Evolutionary conservation across 148 eudicot species (phyloP), one percentile per base, ranked within the genome.

Genomic region (Salicornia ramosissima): DNA sequence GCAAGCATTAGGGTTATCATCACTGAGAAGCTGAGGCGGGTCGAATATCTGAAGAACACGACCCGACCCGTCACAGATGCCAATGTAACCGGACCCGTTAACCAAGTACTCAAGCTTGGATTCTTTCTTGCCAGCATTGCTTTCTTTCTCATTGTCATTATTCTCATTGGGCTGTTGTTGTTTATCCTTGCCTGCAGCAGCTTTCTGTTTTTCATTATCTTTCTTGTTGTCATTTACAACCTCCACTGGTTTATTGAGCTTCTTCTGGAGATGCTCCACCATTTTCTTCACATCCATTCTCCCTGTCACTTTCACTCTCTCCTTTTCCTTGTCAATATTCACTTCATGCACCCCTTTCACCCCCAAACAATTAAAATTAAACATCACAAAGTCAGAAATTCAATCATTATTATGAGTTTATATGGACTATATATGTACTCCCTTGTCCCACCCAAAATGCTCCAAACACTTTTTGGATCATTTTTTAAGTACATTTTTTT

Each of bases 181-280:
- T n/a, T n/a, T n/a, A n/a, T n/a, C n/a, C n/a, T n/a, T n/a, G n/a
- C n/a, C n/a, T n/a, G n/a, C n/a, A n/a, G n/a, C n/a, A n/a, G n/a
- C 71, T 19, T 80, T 65, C 62, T 75, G 57, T 12, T 77, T 75
- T 24, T 74, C 74, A 19, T 73, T 72, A 2, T 81, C 83, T 46
- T 92, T 84, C 88, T 87, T 87, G n/a, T 87, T 87, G n/a, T 84
- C 83, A 1, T 84, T 86, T 14, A 83, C 75, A 4, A 90, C 76
- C 73, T 93, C 88, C 14, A 92, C 86, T 0, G 72, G 19, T 61
- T 73, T 82, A 64, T 81, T 86, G 28, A 90, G 65, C 74, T 78
- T 89, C 58, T 80, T 68, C 51, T 64, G 60, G 55, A 93, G 61
- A 1, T 68, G 28, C 61, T 82, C 85, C 24, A 78, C 86, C 62